Evolutionary conservation across 164 flowering plant genomes (phyloP), one percentile per base, ranked within the genome.

Genomic region (Litsea cubeba): DNA sequence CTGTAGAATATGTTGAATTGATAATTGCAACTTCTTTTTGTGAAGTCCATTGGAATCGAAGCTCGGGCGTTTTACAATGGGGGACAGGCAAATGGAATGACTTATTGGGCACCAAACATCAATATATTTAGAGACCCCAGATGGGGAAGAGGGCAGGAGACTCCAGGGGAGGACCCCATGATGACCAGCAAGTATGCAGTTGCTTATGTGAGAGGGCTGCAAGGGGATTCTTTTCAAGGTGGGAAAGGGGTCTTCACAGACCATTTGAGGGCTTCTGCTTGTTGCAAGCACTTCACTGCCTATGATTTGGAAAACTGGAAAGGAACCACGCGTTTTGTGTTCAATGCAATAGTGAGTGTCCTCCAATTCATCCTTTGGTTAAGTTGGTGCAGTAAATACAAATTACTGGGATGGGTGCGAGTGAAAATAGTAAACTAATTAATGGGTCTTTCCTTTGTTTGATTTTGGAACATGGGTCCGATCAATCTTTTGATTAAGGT

Each of bases 61-160:
- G 99, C 97, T 11, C 82, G 99, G 74, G 99, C 84, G 10, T 68
- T 95, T 57, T 93, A 89, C 82, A 93, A 95, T 78, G 87, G 81
- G 1, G 99, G 99, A n/a, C 90, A 93, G 73, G 91, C 94, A 0
- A 78, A n/a, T 2, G 99, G 99, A 46, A 83, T 95, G 91, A 90
- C 99, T 62, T 95, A 90, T 79, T 95, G 99, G 99, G 91, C 97
- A 5, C 99, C 99, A 10, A 95, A 95, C 70, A 90, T 95, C 18
- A 95, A 95, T 81, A 82, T 93, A 50, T 91, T 87, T 24, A 83
- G 99, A 76, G 99, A 95, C 69, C 99, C 97, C 18, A 86, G 99
- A 81, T 95, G 99, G 97, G 99, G 99, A 11, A 87, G 99, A 85
- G 97, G 99, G 66, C 97, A 93, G 67, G 98, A 94, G 79, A 95